Evolutionary conservation across 2,329 filamentous ascomycete species (phyloP), one percentile per base, ranked within the genome.

Genomic region (Lecanicillium sp.): DNA sequence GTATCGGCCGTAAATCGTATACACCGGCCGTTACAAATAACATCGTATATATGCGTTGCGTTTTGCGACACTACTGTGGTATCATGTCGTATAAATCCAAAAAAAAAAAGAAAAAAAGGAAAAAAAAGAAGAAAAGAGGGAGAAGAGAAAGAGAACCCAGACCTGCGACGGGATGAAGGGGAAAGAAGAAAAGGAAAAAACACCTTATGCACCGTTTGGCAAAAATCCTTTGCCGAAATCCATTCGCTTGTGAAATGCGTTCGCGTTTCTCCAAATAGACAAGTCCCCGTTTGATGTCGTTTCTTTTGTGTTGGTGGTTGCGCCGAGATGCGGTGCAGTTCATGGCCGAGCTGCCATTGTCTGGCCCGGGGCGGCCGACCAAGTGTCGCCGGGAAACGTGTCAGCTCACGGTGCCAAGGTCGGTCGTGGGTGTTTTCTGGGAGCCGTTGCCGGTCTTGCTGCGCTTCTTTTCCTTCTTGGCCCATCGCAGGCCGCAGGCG

Each of bases 401-500:
- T 47, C 27, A 47, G 44, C 44, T 47, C 20, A 7, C 51, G 49
- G 61, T 54, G 5, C 51, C 43, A 11, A 60, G 56, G 29, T 65
- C 61, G 4, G 56, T 42, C 19, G 52, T 49, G 2, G 53, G 40
- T 12, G 40, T 48, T 15, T 54, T 54, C 12, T 59, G 58, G 23
- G 49, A 44, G 33, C 43, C 37, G 29, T 47, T 20, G 36, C 51
- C 54, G 36, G 44, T 51, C 17, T 51, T 62, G 49, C 59, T 61
- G 37, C 62, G 66, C 61, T 89, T 91, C 74, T 93, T 93, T 62
- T 93, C 87, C 62, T 87, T 90, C 78, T 87, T 82, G 14, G 82
- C 81, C 82, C 82, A 86, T 44, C 82, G 73, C 24, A 86, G 69
- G 30, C 91, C 91, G 62, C 91, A 97, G 7, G 91, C 91, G 69